Conservation (phyloP, 2,329 filamentous ascomycete genomes). For the Cryphonectria naterciae region DNA sequence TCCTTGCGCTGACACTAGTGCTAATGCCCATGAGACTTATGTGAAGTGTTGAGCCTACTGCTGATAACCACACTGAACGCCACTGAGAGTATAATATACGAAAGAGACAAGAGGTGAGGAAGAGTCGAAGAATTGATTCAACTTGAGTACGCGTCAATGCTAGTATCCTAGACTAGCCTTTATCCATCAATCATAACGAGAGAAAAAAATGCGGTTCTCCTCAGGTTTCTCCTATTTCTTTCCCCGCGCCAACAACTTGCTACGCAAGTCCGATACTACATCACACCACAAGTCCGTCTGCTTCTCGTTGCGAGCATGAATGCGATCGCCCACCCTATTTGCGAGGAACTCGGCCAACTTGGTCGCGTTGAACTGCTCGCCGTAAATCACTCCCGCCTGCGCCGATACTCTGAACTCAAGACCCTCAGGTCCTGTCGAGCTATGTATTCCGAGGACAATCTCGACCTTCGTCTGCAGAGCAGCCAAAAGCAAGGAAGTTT, state of each 20-base stretch:
- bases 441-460: conserved; percentile 59
- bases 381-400: conserved; percentile 70
- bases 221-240: conserved; percentile 45
- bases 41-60: not conserved
- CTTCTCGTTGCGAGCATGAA: conserved; percentile 40
- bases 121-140: not conserved
- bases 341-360: conserved; percentile 76
- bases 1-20: not conserved
- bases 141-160: not conserved
- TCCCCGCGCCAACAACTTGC: conserved; percentile 59
- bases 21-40: not conserved
- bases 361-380: conserved; percentile 74
- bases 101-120: not conserved
- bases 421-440: conserved; percentile 49
- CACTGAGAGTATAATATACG: not conserved
- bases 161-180: not conserved
- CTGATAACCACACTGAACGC: not conserved
- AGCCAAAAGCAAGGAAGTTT: conserved; percentile 63
- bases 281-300: conserved; percentile 54
- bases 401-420: conserved; percentile 59
- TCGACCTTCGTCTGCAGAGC: conserved; percentile 71
- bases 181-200: not conserved
- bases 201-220: not conserved
- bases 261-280: conserved; percentile 58
- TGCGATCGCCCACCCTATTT: conserved; percentile 52